Percentiles rank a stretch among this genome's conserved stretches.
Evolutionary conservation across 331 rosid genomes (phyloP).

Genomic region (Cydonia oblonga): DNA sequence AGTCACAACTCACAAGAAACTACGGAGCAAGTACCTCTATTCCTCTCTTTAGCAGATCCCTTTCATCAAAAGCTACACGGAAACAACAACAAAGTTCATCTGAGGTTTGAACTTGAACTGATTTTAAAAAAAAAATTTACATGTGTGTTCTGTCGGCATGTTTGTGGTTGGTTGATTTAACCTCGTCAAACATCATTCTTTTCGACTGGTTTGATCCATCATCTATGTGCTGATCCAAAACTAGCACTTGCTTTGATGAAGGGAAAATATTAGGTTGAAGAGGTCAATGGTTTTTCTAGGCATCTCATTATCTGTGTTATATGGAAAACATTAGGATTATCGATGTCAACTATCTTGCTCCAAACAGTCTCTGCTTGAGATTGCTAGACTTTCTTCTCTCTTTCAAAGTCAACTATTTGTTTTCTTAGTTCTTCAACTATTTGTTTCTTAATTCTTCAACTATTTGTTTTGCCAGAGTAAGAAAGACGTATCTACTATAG

Average conservation of each 20-base stretch:
- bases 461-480: constrained; percentile 36
- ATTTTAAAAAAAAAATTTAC: not conserved
- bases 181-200: not conserved
- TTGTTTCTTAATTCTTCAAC: too few relatives aligned
- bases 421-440: too few relatives aligned
- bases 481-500: constrained; percentile 71
- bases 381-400: too few relatives aligned
- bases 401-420: too few relatives aligned
- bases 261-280: not conserved
- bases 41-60: constrained; percentile 26
- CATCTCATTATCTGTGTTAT: not conserved
- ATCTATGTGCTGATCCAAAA: not conserved
- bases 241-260: not conserved
- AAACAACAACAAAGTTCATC: constrained; percentile 22
- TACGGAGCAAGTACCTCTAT: constrained; percentile 15
- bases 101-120: constrained; percentile 22
- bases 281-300: not conserved
- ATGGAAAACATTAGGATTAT: too few relatives aligned
- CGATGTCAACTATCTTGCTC: too few relatives aligned
- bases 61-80: constrained; percentile 62
- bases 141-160: not conserved
- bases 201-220: not conserved
- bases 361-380: too few relatives aligned
- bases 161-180: not conserved
- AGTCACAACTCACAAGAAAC: constrained; percentile 20